Percentiles rank a stretch among this genome's conserved stretches.
Evolutionary conservation across 352 stramenopile species (phyloP).

Genomic region (Pythium phragmiticola): DNA sequence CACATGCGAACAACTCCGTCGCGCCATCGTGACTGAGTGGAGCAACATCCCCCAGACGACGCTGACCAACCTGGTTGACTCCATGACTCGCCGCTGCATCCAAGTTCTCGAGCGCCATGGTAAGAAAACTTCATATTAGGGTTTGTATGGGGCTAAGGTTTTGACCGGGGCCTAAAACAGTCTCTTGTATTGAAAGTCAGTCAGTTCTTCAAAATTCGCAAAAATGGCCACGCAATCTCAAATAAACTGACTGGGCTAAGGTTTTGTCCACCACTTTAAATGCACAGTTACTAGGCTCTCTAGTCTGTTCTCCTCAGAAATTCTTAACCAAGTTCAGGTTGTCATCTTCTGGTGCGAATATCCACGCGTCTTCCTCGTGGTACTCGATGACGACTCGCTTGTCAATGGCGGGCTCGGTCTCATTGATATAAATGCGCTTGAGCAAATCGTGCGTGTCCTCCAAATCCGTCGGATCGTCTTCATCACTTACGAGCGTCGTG

Average conservation of each 20-base stretch:
- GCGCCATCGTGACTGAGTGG: too few relatives aligned
- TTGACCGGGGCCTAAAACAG: background rate
- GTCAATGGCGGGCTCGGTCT: background rate
- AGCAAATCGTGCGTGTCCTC: conserved; percentile 9
- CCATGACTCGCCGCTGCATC: too few relatives aligned
- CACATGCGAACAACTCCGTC: too few relatives aligned
- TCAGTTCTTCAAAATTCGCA: background rate
- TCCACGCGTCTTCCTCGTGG: conserved; percentile 2
- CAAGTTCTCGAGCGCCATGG: too few relatives aligned
- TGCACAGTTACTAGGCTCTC: background rate
- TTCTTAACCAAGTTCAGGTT: conserved; percentile 10
- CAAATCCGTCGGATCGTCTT: conserved; percentile 3
- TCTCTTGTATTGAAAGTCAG: background rate
- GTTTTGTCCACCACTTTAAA: too few relatives aligned
- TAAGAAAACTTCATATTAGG: too few relatives aligned
- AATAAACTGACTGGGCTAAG: too few relatives aligned
- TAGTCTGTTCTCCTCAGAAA: background rate
- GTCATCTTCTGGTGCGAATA: background rate
- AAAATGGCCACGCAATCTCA: background rate
- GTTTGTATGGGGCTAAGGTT: background rate
- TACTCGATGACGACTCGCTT: conserved; percentile 11
- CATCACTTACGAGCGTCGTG: background rate
- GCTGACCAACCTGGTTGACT: too few relatives aligned
- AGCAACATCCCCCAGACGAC: too few relatives aligned
- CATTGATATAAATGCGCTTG: conserved; percentile 6